Evolutionary conservation across 805 yeast species (phyloP).

Genomic region (Nakazawaea molendinolei): DNA sequence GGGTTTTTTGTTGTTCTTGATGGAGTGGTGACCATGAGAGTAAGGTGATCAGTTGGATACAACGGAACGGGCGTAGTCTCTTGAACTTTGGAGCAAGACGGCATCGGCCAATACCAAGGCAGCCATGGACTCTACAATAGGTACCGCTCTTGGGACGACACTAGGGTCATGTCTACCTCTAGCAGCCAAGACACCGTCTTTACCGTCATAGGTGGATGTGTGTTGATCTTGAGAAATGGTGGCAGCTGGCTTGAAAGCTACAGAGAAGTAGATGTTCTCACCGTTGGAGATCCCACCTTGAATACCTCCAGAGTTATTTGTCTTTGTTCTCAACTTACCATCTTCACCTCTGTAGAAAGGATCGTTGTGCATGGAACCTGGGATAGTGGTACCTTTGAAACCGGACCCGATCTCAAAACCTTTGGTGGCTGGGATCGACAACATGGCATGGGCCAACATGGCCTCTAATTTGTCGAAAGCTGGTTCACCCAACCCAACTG

Average conservation of each 20-base stretch:
- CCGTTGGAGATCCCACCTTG: constrained; percentile 99
- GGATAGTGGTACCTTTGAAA: constrained; percentile 79
- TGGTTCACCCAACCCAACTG: constrained; percentile 97
- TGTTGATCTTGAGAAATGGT: constrained; percentile 91
- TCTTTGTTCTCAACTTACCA: constrained; percentile 70
- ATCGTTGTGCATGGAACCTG: constrained; percentile 94
- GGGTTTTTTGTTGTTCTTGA: too few relatives aligned
- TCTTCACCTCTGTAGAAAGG: constrained; percentile 55
- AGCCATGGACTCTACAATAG: constrained; percentile 97
- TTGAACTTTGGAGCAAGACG: constrained; percentile 75
- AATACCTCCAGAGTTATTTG: constrained; percentile 94
- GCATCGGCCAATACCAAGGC: constrained; percentile 91
- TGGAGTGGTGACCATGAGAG: too few relatives aligned
- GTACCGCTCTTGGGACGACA: constrained; percentile 97
- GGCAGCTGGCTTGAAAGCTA: constrained; percentile 97
- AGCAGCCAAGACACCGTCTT: constrained; percentile 82
- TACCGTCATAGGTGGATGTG: constrained; percentile 86
- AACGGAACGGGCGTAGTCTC: constrained; percentile 48
- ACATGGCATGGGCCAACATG: constrained; percentile 92
- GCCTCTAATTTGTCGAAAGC: constrained; percentile 97
- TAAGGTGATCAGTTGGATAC: too few relatives aligned
- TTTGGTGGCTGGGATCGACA: constrained; percentile 95
- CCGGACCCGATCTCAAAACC: constrained; percentile 99
- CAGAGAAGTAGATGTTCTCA: constrained; percentile 87
- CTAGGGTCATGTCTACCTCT: constrained; percentile 98